These are phyloP conservation scores for Amoebophrya sp. DNA, from an alignment of 169 alveolate genomes.

Conservation along the genomic window DNA sequence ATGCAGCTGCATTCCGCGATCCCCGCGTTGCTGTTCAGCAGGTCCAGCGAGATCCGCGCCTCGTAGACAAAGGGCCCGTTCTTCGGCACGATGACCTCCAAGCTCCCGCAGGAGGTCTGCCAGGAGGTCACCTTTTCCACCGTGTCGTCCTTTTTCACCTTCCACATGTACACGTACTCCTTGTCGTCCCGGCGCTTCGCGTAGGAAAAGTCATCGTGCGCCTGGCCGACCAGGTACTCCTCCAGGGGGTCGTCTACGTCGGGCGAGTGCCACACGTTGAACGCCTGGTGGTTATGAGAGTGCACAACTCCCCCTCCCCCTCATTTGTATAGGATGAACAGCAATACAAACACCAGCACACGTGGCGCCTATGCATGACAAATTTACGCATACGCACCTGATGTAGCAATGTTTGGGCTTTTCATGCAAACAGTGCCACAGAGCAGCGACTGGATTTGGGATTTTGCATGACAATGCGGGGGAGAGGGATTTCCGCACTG, in stretches of 20 bases:
- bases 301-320: no score
- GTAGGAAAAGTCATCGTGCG: not conserved
- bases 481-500: no score
- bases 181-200: slow-evolving; percentile 16
- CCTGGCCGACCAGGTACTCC: not conserved
- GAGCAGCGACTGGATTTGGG: no score
- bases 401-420: no score
- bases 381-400: no score
- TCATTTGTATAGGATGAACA: no score
- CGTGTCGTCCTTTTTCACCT: not conserved
- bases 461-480: no score
- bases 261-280: not conserved
- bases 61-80: not conserved
- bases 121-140: not conserved
- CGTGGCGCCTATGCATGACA: no score
- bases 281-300: not conserved
- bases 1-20: slow-evolving; percentile 18
- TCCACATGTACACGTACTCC: slow-evolving; percentile 13
- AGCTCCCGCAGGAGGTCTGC: not conserved
- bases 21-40: not conserved
- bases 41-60: not conserved
- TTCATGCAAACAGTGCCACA: no score
- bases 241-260: not conserved
- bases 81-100: not conserved
- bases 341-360: no score